phyloP scores from a whole-genome alignment of 345 rosid genomes.

The Arabis alpina region DNA sequence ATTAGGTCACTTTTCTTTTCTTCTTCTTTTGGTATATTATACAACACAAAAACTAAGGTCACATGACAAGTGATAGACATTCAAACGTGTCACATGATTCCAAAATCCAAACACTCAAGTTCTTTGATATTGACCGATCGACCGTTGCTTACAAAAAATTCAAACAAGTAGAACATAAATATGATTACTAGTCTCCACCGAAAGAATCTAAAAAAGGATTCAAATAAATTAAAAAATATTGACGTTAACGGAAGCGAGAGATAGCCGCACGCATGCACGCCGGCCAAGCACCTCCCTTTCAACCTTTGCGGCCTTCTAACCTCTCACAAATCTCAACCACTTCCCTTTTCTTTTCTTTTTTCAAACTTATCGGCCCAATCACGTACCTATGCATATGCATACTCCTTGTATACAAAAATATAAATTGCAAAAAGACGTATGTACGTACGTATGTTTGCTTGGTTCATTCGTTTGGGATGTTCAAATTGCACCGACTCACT shows the following conservation, averaged over 20 bases:
- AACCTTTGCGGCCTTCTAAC: conserved; percentile 46
- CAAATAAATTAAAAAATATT: conserved; percentile 1
- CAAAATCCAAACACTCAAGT: background rate
- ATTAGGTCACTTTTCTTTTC: background rate
- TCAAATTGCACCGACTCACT: conserved; percentile 20
- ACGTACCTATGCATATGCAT: conserved; percentile 19
- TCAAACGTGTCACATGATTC: conserved; percentile 1
- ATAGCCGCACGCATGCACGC: conserved; percentile 38
- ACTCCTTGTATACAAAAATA: background rate
- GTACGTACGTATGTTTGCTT: background rate
- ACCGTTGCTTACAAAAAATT: conserved; percentile 26
- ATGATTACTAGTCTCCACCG: conserved; percentile 13
- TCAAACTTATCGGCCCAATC: conserved; percentile 41
- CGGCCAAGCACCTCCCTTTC: conserved; percentile 40
- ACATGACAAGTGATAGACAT: conserved; percentile 7
- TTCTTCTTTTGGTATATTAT: background rate
- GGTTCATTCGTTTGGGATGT: conserved; percentile 8
- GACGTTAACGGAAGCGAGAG: conserved; percentile 30
- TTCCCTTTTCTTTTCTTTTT: conserved; percentile 9
- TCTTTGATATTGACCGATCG: background rate
- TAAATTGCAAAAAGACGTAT: background rate
- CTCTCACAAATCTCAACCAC: conserved; percentile 38
- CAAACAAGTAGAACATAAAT: conserved; percentile 6
- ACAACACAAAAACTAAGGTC: background rate
- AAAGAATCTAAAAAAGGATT: background rate